Conservation (phyloP, 163 green algal species). For the Chlamydomonas reinhardtii region DNA sequence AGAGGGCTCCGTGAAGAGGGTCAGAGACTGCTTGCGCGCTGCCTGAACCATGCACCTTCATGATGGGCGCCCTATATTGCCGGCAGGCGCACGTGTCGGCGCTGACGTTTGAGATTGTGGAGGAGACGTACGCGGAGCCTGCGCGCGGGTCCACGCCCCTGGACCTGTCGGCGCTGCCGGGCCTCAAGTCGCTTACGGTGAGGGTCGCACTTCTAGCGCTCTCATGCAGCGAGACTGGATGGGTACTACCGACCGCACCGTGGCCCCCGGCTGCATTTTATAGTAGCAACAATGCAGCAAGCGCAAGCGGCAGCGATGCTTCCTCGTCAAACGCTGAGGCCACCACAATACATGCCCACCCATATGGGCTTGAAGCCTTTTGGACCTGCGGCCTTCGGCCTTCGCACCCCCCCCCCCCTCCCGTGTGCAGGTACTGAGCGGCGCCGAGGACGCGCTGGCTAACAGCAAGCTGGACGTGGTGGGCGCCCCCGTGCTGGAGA, state of each 20-base stretch:
- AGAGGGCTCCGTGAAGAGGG: not conserved
- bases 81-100: constrained; percentile 27
- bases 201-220: no score
- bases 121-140: constrained; percentile 49
- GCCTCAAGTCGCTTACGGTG: constrained; percentile 30
- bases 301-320: no score
- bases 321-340: no score
- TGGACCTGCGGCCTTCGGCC: no score
- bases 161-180: constrained; percentile 34
- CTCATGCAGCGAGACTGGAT: no score
- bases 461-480: constrained; percentile 43
- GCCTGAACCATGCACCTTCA: no score
- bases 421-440: constrained; percentile 13
- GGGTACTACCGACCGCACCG: no score
- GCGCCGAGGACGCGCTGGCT: constrained; percentile 41
- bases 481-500: constrained; percentile 30
- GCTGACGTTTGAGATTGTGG: constrained; percentile 48
- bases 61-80: not conserved
- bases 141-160: constrained; percentile 8
- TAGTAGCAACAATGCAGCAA: no score
- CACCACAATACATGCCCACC: no score
- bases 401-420: no score
- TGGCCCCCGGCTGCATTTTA: no score
- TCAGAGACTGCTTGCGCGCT: not conserved
- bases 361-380: no score